Percentiles rank a stretch among this genome's conserved stretches.
phyloP scores from a whole-genome alignment of 805 yeast genomes.

The Sungouiozyma ichnusensis region DNA sequence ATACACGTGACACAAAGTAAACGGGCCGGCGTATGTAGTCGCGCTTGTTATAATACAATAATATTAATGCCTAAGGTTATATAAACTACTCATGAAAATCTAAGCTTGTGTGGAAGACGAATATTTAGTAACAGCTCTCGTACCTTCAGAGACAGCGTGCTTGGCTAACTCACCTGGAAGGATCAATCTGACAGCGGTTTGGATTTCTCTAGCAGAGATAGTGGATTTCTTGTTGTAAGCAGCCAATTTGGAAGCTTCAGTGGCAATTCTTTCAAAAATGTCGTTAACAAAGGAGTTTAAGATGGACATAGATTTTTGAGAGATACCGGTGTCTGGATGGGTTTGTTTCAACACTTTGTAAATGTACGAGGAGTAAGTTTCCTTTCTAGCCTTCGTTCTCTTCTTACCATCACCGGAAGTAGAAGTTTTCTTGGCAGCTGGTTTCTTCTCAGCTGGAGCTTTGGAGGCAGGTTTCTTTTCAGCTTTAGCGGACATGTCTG shows the following conservation, averaged over 20 bases:
- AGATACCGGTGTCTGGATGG: conserved; percentile 99
- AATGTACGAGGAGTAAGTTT: conserved; percentile 94
- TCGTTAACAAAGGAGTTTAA: conserved; percentile 98
- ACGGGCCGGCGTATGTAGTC: not conserved
- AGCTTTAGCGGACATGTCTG: conserved; percentile 63
- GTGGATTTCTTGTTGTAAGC: conserved; percentile 98
- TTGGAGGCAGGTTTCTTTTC: conserved; percentile 39
- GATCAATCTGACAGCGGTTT: conserved; percentile 96
- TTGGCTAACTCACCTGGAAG: conserved; percentile 98
- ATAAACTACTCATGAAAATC: conserved; percentile 4
- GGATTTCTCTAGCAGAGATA: conserved; percentile 96
- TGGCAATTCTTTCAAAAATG: conserved; percentile 94
- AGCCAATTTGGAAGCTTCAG: conserved; percentile 96
- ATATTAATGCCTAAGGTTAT: not conserved
- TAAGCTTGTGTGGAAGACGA: conserved; percentile 50
- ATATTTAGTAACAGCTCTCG: conserved; percentile 95
- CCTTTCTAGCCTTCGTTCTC: conserved; percentile 94
- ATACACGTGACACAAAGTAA: not conserved
- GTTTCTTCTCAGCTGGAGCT: conserved; percentile 27
- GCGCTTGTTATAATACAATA: not conserved
- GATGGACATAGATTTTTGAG: conserved; percentile 97
- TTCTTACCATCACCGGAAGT: conserved; percentile 73
- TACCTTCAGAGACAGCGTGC: conserved; percentile 98
- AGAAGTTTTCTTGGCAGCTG: conserved; percentile 88
- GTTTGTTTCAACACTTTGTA: conserved; percentile 98